Evolutionary conservation across 441 rosid genomes (phyloP), one percentile per base, ranked within the genome.

Genomic region (Mallotus repandus): DNA sequence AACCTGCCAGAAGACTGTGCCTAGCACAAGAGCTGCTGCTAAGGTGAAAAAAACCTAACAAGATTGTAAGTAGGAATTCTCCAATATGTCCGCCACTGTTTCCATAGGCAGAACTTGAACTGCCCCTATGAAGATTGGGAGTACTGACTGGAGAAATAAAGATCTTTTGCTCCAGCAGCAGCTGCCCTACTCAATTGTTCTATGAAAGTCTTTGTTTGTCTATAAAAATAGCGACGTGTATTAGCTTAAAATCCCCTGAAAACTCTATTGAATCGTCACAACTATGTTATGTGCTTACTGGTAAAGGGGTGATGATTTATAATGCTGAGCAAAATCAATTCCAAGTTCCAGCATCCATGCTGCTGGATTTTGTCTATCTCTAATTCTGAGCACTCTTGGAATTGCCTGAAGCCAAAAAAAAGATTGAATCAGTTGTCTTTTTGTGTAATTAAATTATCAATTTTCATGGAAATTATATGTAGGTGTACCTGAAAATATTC

Each of bases 41-140:
- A 94, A 63, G 38, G 97, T 90, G 86, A 90, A 92, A 72, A 82
- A 78, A 70, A 84, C 71, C 98, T 80, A 25, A 90, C 96, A 32
- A 94, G 89, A 74, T 94, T 94, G 75, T 94, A 94, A 72, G 90
- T 97, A 10, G 98, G 98, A 79, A 92, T 94, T 88, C 98, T 89
- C 98, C 98, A 94, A 32, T 94, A 91, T 64, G 96, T 94, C 89
- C 91, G 83, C 97, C 95, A 89, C 72, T 90, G 97, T 63, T 94
- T 94, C 98, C 97, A 92, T 0, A 91, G 41, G 84, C 98, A 94
- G 70, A 91, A 91, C 78, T 89, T 94, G 86, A 94, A 91, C 63
- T 94, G 97, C 13, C 97, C 98, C 84, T 81, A 89, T 8, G 81
- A 7, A 18, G 91, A 71, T 68, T 89, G 89, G 11, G 97, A 88